Conservation (phyloP, 345 rosid species). For the Zanthoxylum bungeanum region DNA sequence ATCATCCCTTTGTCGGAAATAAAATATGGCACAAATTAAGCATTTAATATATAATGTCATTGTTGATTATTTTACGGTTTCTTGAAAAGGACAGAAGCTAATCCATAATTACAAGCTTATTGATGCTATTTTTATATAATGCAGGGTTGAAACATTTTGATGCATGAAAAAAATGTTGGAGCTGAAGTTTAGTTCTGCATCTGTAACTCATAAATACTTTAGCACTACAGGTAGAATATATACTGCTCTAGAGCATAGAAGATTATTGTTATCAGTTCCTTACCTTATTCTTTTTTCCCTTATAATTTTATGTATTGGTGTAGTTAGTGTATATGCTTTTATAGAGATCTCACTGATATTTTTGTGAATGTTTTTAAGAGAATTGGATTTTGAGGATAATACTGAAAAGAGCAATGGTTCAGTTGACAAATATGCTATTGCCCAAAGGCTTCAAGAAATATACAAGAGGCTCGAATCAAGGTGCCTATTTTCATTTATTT, state of each 20-base stretch:
- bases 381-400: slow-evolving; percentile 54
- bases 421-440: slow-evolving; percentile 54
- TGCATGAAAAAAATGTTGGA: no score
- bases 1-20: not conserved
- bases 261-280: slow-evolving; percentile 13
- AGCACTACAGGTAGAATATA: slow-evolving; percentile 61
- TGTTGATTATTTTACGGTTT: not conserved
- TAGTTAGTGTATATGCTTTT: not conserved
- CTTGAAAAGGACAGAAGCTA: not conserved
- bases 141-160: slow-evolving; percentile 79
- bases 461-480: slow-evolving; percentile 99
- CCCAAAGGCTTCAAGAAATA: slow-evolving; percentile 74
- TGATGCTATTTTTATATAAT: slow-evolving; percentile 4
- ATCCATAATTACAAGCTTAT: not conserved
- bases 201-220: no score
- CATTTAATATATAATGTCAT: not conserved
- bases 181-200: no score
- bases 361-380: slow-evolving; percentile 39
- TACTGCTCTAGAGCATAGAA: slow-evolving; percentile 6
- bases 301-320: slow-evolving; percentile 6
- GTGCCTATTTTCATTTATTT: slow-evolving; percentile 31
- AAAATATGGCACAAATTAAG: not conserved
- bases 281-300: not conserved
- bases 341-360: slow-evolving; percentile 24
- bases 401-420: slow-evolving; percentile 50